Percentiles rank a stretch among this genome's conserved stretches.
Conservation (phyloP, 768 basidiomycete species). For the Suillus bovinus region DNA sequence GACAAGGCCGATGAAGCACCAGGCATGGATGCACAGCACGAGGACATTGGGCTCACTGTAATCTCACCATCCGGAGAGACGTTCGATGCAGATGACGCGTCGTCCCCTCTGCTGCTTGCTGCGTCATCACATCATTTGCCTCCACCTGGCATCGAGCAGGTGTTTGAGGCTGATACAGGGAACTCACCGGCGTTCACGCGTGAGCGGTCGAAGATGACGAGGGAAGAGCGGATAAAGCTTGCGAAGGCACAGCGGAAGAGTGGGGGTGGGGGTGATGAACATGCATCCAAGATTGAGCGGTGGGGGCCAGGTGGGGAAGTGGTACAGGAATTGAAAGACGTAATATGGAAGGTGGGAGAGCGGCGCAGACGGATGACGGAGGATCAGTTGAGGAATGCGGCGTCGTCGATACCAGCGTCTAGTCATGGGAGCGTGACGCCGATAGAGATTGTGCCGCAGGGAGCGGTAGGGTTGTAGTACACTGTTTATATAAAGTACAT, state of each 20-base stretch:
- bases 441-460: slow-evolving; percentile 41
- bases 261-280: slow-evolving; percentile 27
- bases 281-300: slow-evolving; percentile 36
- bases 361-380: slow-evolving; percentile 54
- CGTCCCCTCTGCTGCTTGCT: slow-evolving; percentile 52
- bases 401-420: slow-evolving; percentile 12
- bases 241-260: slow-evolving; percentile 56
- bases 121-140: slow-evolving; percentile 57
- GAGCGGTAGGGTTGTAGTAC: slow-evolving; percentile 6
- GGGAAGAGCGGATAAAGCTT: slow-evolving; percentile 73
- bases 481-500: neutral
- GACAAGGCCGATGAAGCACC: slow-evolving; percentile 47
- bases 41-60: slow-evolving; percentile 12
- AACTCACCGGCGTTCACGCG: slow-evolving; percentile 41
- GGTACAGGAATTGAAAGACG: slow-evolving; percentile 82
- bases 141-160: slow-evolving; percentile 72
- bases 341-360: slow-evolving; percentile 85
- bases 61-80: slow-evolving; percentile 27
- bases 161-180: slow-evolving; percentile 70
- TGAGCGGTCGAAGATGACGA: slow-evolving; percentile 63
- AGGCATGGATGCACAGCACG: slow-evolving; percentile 27
- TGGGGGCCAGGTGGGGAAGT: slow-evolving; percentile 81
- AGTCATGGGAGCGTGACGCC: slow-evolving; percentile 24
- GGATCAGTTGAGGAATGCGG: slow-evolving; percentile 12
- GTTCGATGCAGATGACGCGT: slow-evolving; percentile 50